Percentiles rank a stretch among this genome's conserved stretches.
Evolutionary conservation across 257 asterid genomes (phyloP).

Genomic region (Thymus quinquecostatus): DNA sequence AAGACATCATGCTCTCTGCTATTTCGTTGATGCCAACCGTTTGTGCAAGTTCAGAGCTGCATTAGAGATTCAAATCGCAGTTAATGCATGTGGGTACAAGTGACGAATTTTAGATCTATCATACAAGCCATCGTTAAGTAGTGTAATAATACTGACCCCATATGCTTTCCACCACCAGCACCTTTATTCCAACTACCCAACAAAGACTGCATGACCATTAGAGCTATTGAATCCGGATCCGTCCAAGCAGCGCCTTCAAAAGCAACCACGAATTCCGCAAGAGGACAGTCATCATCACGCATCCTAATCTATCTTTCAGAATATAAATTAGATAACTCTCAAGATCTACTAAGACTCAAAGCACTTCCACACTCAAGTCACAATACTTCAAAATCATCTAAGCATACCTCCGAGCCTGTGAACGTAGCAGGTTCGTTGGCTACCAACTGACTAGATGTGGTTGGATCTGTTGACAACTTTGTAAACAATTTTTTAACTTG

Average conservation of each 20-base stretch:
- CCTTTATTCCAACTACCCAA: constrained; percentile 81
- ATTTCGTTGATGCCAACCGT: constrained; percentile 71
- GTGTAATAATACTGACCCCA: constrained; percentile 59
- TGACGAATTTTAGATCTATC: not conserved
- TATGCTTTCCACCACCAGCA: constrained; percentile 81
- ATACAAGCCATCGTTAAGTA: not conserved
- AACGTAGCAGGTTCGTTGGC: constrained; percentile 69
- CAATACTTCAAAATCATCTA: not conserved
- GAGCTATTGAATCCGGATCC: constrained; percentile 66
- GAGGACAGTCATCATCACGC: constrained; percentile 70
- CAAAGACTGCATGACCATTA: constrained; percentile 86
- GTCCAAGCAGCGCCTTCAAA: constrained; percentile 95
- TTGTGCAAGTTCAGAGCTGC: constrained; percentile 80
- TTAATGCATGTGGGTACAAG: constrained; percentile 18
- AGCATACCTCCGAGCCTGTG: constrained; percentile 88
- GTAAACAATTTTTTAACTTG: constrained; percentile 65
- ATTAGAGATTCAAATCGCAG: constrained; percentile 24
- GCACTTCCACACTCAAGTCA: not conserved
- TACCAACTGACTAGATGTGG: constrained; percentile 63
- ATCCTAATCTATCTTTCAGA: constrained; percentile 57
- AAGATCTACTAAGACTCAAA: not conserved
- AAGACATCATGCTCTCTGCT: constrained; percentile 93
- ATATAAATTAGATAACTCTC: constrained; percentile 9
- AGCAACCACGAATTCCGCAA: constrained; percentile 85
- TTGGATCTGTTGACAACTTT: constrained; percentile 59